Evolutionary conservation across 2,329 filamentous ascomycete genomes (phyloP).

Genomic region (Venturia carpophila): DNA sequence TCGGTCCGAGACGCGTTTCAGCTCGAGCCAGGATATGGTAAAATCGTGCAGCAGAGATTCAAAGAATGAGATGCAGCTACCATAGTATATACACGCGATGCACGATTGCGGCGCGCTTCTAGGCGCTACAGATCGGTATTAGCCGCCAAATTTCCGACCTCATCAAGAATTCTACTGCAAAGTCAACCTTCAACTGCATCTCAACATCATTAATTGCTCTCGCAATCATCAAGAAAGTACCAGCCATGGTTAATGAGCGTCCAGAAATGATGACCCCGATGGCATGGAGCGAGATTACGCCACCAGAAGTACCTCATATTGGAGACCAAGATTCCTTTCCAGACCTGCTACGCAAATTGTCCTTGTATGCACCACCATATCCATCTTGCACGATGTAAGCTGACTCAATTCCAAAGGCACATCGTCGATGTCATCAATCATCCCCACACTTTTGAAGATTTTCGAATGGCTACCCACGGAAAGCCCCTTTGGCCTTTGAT

Average conservation of each 20-base stretch:
- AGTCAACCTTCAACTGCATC: background rate
- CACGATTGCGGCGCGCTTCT: background rate
- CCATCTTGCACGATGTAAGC: background rate
- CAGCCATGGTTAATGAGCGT: background rate
- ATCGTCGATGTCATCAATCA: constrained; percentile 55
- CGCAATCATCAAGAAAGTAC: background rate
- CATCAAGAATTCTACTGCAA: background rate
- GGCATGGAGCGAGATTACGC: background rate
- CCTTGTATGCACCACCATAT: constrained; percentile 39
- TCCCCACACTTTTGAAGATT: constrained; percentile 65
- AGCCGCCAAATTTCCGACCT: background rate
- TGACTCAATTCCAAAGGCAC: constrained; percentile 41
- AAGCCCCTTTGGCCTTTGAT: constrained; percentile 52
- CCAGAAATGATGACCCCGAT: background rate
- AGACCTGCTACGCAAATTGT: constrained; percentile 58
- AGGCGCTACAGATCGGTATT: background rate
- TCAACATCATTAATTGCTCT: background rate
- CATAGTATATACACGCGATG: background rate
- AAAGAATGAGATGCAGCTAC: no score
- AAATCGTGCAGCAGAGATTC: background rate
- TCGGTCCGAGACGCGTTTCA: background rate
- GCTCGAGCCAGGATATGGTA: background rate
- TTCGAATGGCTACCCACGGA: constrained; percentile 58
- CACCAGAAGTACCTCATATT: constrained; percentile 43
- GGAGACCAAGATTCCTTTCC: constrained; percentile 53